Evolutionary conservation across 768 basidiomycete genomes (phyloP), one percentile per base, ranked within the genome.

Genomic region (Tricholoma matsutake): DNA sequence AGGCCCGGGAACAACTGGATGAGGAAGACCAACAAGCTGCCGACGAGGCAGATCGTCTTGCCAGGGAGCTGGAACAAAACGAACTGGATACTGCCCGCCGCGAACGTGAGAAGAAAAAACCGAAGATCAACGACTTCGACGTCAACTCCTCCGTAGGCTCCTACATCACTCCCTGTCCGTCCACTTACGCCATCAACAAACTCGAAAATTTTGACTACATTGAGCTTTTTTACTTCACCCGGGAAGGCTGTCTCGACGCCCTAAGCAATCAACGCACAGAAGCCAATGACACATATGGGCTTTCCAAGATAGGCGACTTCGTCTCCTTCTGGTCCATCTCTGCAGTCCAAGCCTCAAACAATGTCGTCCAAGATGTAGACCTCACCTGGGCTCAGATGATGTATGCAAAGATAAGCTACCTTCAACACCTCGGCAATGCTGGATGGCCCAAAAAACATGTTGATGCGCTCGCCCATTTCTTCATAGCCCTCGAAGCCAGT

Each of bases 321-420:
- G 47, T 71, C 0, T 39, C 62, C 1, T 39, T 72, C 0, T n/a
- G 55, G 0, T 67, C 68, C 0, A 34, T 64, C 0, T 54, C 70
- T 0, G 58, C 67, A 0, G 51, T 64, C 49, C 64, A 63, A 20
- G 62, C 69, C 0, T 73, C 70, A 1, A 39, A 22, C 8, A 56
- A 64, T 2, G 65, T 52, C 0, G 22, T 63, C 0, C 41, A 18
- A 0, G 67, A 72, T 57, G 57, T 65, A 0, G 51, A 69, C 0
- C 64, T 73, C 11, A 14, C 63, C 1, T 68, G 68, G 59, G 9
- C 18, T 0, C 65, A 73, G 4, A 64, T 73, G 18, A 31, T 64
- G 0, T 35, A 66, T 0, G 72, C 63, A 0, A 67, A 65, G 8
- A 63, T 61, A 7, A 28, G 11, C 5, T 31, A 58, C 6, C 39